Conservation (phyloP, 805 yeast genomes). For the Henningerozyma blattae region DNA sequence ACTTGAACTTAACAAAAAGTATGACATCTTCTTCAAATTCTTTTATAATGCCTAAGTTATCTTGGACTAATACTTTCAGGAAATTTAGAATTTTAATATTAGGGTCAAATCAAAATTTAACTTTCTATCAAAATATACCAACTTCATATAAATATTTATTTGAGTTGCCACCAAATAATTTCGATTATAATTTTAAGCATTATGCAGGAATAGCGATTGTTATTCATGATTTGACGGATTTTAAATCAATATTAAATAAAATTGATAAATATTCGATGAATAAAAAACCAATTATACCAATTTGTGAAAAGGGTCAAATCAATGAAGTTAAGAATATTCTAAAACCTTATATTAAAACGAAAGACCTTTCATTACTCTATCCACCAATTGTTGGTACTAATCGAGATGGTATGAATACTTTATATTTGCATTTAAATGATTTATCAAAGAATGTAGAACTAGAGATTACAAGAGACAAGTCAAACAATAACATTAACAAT, state of each 20-base stretch:
- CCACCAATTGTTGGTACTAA: constrained; percentile 16
- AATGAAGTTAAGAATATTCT: constrained; percentile 16
- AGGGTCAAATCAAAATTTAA: too few relatives aligned
- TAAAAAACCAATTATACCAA: constrained; percentile 13
- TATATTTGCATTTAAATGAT: neutral
- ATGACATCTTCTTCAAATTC: constrained; percentile 17
- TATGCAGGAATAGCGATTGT: constrained; percentile 14
- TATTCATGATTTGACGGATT: constrained; percentile 16
- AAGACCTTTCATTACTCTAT: constrained; percentile 13
- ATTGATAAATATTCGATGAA: constrained; percentile 10
- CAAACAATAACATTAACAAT: too few relatives aligned
- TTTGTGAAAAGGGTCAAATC: constrained; percentile 19
- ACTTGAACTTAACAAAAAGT: neutral
- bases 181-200: constrained; percentile 7
- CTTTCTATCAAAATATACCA: constrained; percentile 18
- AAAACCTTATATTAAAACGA: constrained; percentile 11
- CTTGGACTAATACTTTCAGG: constrained; percentile 8
- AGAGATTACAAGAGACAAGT: too few relatives aligned
- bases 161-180: constrained; percentile 13
- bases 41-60: constrained; percentile 24
- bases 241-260: constrained; percentile 13
- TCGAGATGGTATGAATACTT: constrained; percentile 5
- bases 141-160: constrained; percentile 12
- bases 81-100: constrained; percentile 13
- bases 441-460: neutral